phyloP scores from a whole-genome alignment of 1,284 basidiomycete species.

The Quambalaria eucalypti region DNA sequence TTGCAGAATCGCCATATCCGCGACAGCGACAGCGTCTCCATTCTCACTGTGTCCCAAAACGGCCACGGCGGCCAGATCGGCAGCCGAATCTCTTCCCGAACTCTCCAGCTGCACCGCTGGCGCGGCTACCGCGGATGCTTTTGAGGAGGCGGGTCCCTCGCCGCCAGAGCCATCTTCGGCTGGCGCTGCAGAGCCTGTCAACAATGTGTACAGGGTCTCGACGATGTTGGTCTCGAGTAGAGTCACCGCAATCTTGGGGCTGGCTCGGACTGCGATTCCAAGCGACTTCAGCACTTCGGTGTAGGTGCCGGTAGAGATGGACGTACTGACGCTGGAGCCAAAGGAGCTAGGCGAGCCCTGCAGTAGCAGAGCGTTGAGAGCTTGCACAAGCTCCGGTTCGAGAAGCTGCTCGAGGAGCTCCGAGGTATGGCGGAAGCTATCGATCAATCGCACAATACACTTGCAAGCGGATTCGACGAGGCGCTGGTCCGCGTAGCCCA shows the following conservation, averaged over 20 bases:
- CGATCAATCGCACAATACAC: constrained; percentile 34
- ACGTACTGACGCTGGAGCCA: constrained; percentile 9
- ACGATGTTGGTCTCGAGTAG: constrained; percentile 40
- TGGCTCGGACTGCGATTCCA: constrained; percentile 29
- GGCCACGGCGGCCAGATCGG: constrained; percentile 17
- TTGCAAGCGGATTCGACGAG: constrained; percentile 43
- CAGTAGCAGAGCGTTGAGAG: constrained; percentile 32
- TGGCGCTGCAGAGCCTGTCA: constrained; percentile 40
- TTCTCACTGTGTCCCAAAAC: constrained; percentile 7
- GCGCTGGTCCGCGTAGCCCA: constrained; percentile 39
- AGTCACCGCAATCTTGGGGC: constrained; percentile 28
- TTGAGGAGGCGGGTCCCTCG: constrained; percentile 4
- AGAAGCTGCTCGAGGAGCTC: constrained; percentile 37
- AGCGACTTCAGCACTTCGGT: constrained; percentile 40
- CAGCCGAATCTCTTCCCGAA: too few species aligned
- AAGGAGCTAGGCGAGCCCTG: constrained; percentile 10
- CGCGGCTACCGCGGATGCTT: neutral
- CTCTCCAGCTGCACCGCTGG: constrained; percentile 2
- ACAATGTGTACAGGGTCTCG: constrained; percentile 38
- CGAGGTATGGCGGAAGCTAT: constrained; percentile 28
- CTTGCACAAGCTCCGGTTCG: constrained; percentile 23
- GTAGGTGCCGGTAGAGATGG: constrained; percentile 24
- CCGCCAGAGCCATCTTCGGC: constrained; percentile 7
- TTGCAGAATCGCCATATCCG: constrained; percentile 92
- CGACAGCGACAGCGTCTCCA: constrained; percentile 16